Percentiles rank a stretch among this genome's conserved stretches.
Conservation (phyloP, 1,139 yeast species). For the Hansenula anomala region DNA sequence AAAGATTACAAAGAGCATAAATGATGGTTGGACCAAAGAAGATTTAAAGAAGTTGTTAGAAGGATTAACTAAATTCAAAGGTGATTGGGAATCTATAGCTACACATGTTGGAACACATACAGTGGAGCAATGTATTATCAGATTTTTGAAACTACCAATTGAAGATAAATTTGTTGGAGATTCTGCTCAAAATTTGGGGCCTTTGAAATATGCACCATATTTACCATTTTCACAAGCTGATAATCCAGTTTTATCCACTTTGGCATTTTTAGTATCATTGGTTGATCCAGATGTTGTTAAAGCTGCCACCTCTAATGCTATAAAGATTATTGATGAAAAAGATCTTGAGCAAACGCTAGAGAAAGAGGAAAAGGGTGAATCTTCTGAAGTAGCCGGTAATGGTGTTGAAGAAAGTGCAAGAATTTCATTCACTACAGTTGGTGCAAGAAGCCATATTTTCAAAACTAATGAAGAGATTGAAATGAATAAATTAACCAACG, state of each 20-base stretch:
- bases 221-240: constrained; percentile 82
- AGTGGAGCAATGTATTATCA: constrained; percentile 76
- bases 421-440: constrained; percentile 60
- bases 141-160: constrained; percentile 76
- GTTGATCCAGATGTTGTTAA: constrained; percentile 86
- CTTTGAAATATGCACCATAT: constrained; percentile 79
- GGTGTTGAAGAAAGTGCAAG: constrained; percentile 42
- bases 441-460: constrained; percentile 79
- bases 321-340: constrained; percentile 49
- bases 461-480: constrained; percentile 82
- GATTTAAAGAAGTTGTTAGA: constrained; percentile 55
- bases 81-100: constrained; percentile 77
- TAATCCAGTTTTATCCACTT: constrained; percentile 88
- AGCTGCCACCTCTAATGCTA: constrained; percentile 71
- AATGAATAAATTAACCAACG: constrained; percentile 54
- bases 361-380: constrained; percentile 13
- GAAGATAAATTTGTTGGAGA: constrained; percentile 66
- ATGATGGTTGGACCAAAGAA: constrained; percentile 60
- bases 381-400: constrained; percentile 5
- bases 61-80: constrained; percentile 53
- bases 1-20: constrained; percentile 30
- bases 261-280: constrained; percentile 79
- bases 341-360: constrained; percentile 18
- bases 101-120: constrained; percentile 59
- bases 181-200: constrained; percentile 49